Base-by-base conservation (phyloP, 2,329 filamentous ascomycete species). In the Calcarisporium arbuscula region DNA sequence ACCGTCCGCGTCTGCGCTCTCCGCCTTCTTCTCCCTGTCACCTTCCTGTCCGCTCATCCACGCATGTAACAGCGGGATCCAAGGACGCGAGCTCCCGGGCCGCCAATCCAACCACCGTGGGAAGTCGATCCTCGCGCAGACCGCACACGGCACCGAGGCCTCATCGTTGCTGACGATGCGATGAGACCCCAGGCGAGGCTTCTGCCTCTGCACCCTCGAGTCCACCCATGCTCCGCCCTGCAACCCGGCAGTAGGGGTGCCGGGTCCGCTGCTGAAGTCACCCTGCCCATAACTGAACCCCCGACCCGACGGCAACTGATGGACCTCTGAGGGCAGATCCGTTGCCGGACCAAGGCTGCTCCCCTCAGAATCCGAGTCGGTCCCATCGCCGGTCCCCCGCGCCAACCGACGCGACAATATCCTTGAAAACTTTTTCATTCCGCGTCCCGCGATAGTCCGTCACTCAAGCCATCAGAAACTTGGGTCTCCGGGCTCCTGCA, bases 381-480 rank as follows among this genome's bases (percentile, higher is more conserved):
- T n/a, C 19, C 27, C 38, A 25, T 50, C 44, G 16, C 32, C 38
- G 18, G 44, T 38, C 6, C 49, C 47, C 27, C 56, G 53, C 32
- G 46, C 45, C 15, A 56, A 50, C 19, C 54, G 51, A 34, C 52
- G 51, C 42, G 55, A 46, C 41, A 61, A 49, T 37, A 61, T 54
- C 37, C 53, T 54, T 30, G 57, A 57, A 34, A 61, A 51, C 43
- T 60, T 60, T 46, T 57, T 60, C 53, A 61, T 59, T 31, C 42
- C 45, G n/a, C n/a, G n/a, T n/a, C n/a, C n/a, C n/a, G n/a, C n/a
- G n/a, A n/a, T n/a, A n/a, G n/a, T n/a, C n/a, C n/a, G n/a, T n/a
- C n/a, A n/a, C n/a, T n/a, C n/a, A n/a, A n/a, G n/a, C n/a, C n/a
- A n/a, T n/a, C n/a, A n/a, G n/a, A n/a, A n/a, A n/a, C n/a, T n/a